These are phyloP conservation scores for Magnusiomyces suaveolens DNA, from an alignment of 1,139 yeast species.

Conservation along the genomic window DNA sequence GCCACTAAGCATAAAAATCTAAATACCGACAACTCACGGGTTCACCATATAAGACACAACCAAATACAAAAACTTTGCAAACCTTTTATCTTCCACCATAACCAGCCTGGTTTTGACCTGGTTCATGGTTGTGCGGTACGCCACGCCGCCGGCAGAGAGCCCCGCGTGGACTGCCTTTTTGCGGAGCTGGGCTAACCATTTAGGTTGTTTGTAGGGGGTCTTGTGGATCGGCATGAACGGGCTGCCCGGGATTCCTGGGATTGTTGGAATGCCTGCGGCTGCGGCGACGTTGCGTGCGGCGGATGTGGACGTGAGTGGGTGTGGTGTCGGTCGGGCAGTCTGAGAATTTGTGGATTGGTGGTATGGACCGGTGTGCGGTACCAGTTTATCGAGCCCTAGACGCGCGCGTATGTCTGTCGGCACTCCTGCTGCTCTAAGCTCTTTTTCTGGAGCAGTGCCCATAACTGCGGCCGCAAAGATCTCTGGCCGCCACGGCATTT, in stretches of 20 bases:
- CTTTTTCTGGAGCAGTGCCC: neutral
- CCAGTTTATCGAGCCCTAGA: neutral
- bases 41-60: neutral
- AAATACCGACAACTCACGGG: no score
- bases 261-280: neutral
- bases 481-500: neutral
- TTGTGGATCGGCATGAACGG: neutral
- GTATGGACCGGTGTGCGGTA: neutral
- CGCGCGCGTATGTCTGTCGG: neutral
- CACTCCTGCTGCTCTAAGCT: neutral
- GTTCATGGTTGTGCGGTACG: neutral
- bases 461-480: neutral
- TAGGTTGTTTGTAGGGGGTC: neutral
- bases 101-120: neutral
- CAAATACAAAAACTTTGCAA: slow-evolving; percentile 3
- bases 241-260: neutral
- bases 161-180: neutral
- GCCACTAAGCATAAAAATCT: no score
- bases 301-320: no score
- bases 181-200: neutral
- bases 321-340: neutral
- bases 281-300: no score
- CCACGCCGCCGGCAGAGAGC: neutral
- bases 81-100: neutral
- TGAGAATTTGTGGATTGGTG: neutral